Percentiles rank a stretch among this genome's conserved stretches.
Conservation (phyloP, 768 basidiomycete species). For the Naganishia kalamii region DNA sequence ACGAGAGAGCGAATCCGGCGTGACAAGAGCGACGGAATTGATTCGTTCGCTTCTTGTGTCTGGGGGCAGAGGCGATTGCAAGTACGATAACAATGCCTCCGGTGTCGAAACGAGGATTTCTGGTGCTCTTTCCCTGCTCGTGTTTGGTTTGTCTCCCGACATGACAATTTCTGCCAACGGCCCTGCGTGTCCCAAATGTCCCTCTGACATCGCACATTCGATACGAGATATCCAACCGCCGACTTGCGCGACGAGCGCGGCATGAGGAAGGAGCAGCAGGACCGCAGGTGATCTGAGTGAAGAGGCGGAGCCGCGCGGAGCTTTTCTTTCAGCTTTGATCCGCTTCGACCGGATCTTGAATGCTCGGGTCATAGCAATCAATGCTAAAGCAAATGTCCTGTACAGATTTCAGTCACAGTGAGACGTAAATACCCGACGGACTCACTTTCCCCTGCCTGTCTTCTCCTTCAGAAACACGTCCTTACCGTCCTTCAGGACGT, state of each 20-base stretch:
- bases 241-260: background rate
- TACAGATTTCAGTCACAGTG: background rate
- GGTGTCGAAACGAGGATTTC: background rate
- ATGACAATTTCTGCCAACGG: background rate
- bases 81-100: background rate
- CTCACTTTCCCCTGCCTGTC: conserved; percentile 21
- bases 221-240: background rate
- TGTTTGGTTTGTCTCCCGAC: background rate
- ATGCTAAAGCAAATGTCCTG: background rate
- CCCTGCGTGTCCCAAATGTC: background rate
- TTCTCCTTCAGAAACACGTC: conserved; percentile 18
- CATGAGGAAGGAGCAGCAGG: conserved; percentile 1
- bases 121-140: background rate
- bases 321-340: background rate
- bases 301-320: background rate
- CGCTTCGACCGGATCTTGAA: conserved; percentile 7
- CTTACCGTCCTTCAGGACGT: background rate
- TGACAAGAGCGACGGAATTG: background rate
- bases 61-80: background rate
- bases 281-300: background rate
- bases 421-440: background rate
- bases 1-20: conserved; percentile 1
- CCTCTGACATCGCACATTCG: background rate
- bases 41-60: background rate
- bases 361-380: background rate